Evolutionary conservation across 164 flowering plant genomes (phyloP).

Genomic region (Saururus chinensis): DNA sequence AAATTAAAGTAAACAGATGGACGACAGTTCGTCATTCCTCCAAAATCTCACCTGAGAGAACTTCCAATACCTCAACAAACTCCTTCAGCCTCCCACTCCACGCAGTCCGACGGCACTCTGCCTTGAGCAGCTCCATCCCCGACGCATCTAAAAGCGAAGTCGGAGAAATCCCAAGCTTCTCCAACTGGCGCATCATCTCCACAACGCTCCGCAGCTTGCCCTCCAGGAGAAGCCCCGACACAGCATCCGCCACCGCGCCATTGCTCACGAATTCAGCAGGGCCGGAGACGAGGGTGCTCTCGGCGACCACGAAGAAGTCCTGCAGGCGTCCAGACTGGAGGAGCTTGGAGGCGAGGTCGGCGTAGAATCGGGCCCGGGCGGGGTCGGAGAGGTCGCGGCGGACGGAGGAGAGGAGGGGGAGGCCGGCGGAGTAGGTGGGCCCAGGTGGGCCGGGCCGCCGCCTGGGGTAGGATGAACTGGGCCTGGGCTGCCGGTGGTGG

Average conservation of each 20-base stretch:
- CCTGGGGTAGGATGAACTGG: constrained; percentile 2
- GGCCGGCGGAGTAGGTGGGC: constrained; percentile 6
- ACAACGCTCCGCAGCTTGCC: constrained; percentile 27
- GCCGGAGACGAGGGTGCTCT: constrained; percentile 43
- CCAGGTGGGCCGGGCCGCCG: neutral
- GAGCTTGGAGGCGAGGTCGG: constrained; percentile 51
- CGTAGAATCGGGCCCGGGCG: constrained; percentile 23
- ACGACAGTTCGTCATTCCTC: neutral
- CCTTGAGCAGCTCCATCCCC: constrained; percentile 21
- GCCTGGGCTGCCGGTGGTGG: constrained; percentile 9
- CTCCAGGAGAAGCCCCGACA: constrained; percentile 22
- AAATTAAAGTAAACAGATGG: neutral
- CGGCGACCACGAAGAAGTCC: constrained; percentile 42
- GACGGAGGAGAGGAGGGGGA: constrained; percentile 1
- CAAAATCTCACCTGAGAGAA: constrained; percentile 34
- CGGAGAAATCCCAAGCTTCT: constrained; percentile 39
- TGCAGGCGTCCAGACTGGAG: constrained; percentile 45
- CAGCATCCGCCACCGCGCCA: constrained; percentile 28
- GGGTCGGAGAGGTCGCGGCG: neutral
- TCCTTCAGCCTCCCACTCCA: constrained; percentile 31
- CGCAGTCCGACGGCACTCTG: constrained; percentile 32
- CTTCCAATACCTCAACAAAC: constrained; percentile 42
- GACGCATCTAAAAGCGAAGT: constrained; percentile 31
- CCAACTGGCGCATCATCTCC: constrained; percentile 25
- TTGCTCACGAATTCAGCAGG: constrained; percentile 14